A percentile compares a stretch with the other conserved stretches of the same genome.
phyloP scores from a whole-genome alignment of 768 basidiomycete genomes.

The Collybia sordida region DNA sequence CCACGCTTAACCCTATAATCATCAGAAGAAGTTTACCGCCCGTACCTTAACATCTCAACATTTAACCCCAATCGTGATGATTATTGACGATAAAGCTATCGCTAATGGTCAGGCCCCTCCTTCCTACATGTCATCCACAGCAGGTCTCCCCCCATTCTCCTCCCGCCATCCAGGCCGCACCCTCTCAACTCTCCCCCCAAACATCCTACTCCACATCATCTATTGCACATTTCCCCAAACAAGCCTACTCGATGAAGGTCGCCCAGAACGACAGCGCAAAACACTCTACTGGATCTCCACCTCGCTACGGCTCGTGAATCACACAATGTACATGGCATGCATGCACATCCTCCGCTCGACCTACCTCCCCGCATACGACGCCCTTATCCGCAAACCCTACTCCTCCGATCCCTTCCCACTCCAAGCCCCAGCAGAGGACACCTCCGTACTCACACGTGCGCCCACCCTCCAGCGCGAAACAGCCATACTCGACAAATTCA shows the following conservation, averaged over 20 bases:
- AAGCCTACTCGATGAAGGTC: slow-evolving; percentile 33
- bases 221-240: slow-evolving; percentile 60
- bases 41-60: too few relatives aligned
- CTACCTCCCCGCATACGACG: slow-evolving; percentile 65
- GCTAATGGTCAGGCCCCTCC: slow-evolving; percentile 23
- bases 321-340: slow-evolving; percentile 70
- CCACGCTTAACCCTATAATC: too few relatives aligned
- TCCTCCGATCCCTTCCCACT: slow-evolving; percentile 78
- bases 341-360: slow-evolving; percentile 82
- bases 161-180: slow-evolving; percentile 10
- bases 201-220: slow-evolving; percentile 70
- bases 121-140: slow-evolving; percentile 22
- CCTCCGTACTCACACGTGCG: slow-evolving; percentile 22
- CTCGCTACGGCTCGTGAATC: slow-evolving; percentile 63
- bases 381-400: slow-evolving; percentile 66
- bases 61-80: slow-evolving; percentile 33
- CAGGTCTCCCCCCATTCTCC: slow-evolving; percentile 23
- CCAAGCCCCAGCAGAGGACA: slow-evolving; percentile 10
- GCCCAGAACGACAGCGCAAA: slow-evolving; percentile 56
- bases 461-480: slow-evolving; percentile 69
- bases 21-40: too few relatives aligned
- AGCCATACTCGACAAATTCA: slow-evolving; percentile 71
- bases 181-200: slow-evolving; percentile 46
- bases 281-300: slow-evolving; percentile 71
- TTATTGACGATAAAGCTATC: slow-evolving; percentile 35